Evolutionary conservation across 2,329 filamentous ascomycete genomes (phyloP), one percentile per base, ranked within the genome.

Genomic region (Hypoxylon sp.): DNA sequence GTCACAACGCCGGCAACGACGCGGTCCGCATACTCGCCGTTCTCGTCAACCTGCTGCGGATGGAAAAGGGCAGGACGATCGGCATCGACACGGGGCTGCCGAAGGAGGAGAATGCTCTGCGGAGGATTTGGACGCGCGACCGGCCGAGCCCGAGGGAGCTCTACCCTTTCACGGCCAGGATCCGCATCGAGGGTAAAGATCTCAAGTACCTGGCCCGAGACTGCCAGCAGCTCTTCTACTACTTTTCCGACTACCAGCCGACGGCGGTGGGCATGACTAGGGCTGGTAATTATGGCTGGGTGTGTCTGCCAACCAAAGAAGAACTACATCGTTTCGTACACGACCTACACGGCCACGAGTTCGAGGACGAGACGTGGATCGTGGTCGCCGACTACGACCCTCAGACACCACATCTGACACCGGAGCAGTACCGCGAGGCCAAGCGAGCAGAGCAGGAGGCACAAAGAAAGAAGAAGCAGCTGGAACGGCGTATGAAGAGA

Each of bases 1-100:
- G 40, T 33, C 55, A 62, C 31, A 58, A 62, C 20, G 38, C 58
- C 43, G 50, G 48, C 8, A 55, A 62, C 8, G 55, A 62, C 20
- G 54, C 47, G 4, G 18, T 62, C 5, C 46, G 55, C 13, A 38
- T 51, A 31, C n/a, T 58, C 26, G 55, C 58, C 13, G 17, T 15
- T n/a, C 31, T 33, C 31, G 31, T 15, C 31, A 33, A 33, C 8
- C 1, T 45, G 52, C 8, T 47, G 6, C 53, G 49, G 4, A 23
- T 58, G 1, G 13, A 23, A 18, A 31, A 51, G 29, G 43, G 41
- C 42, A 35, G 10, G 13, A 41, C 29, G n/a, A 35, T 57, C 23
- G 24, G 41, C 3, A 20, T 60, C 20, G 33, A 57, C 21, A 3
- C 24, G 18, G 13, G 10, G 24, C 41, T 3, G 3, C 26, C n/a